Base-by-base conservation (phyloP, 108 stramenopile genomes). In the Cyclotella baltica region DNA sequence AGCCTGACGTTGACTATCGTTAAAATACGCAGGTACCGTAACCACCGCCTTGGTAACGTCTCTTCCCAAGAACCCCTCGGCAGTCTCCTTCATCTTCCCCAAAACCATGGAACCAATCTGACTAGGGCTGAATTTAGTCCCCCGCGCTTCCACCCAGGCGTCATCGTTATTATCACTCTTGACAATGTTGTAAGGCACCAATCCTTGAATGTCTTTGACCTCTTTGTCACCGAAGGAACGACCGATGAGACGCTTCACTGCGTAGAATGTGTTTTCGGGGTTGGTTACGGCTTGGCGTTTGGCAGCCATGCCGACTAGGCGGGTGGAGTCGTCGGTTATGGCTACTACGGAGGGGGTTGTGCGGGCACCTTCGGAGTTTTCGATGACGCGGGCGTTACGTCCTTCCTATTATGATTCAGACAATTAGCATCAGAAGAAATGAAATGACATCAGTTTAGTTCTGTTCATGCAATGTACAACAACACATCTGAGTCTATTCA, bases 1-100 rank as follows among this genome's bases (percentile, higher is more conserved):
- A 29, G 98, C 98, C 87, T 99, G 98, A 57, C 98, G 93, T 86
- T 99, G 99, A 55, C 78, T 84, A 73, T 95, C 94, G 86, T 99
- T 99, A 81, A 99, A 99, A 86, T 99, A 99, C 58, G 99, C 99
- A 20, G 99, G 99, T 28, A 99, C 99, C 38, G 99, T 99, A 56
- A 99, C 85, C 53, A 99, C 98, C 27, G 99, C 98, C 92, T 99
- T 98, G 81, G 66, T 89, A 23, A 98, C 97, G 36, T 88, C 84
- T n/a, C 96, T 74, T 46, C 99, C 99, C 75, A 99, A 88, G 73
- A 99, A 99, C 62, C 86, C 93, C 78, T 98, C 98, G 11, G 98
- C 95, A 13, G 99, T 99, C 77, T 99, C 99, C 92, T 99, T 99
- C 99, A 99, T 99, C 78, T 99, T 99, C 52, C 92, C 91, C 58